Evolutionary conservation across 768 basidiomycete genomes (phyloP).

Genomic region (Leccinum incarnatum): DNA sequence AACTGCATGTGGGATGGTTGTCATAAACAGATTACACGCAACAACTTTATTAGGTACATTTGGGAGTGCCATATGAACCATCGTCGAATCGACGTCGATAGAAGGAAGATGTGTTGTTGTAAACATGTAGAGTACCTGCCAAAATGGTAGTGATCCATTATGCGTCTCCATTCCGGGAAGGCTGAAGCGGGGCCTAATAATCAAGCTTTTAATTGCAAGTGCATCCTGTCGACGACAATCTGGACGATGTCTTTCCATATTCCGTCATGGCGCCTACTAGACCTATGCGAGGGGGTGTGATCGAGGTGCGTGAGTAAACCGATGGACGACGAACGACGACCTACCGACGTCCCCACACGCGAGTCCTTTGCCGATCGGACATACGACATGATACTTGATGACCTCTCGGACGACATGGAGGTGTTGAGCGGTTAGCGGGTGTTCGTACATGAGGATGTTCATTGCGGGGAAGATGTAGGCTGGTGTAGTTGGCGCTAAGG

Average conservation of each 20-base stretch:
- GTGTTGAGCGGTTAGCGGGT: slow-evolving; percentile 87
- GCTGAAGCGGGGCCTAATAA: no score
- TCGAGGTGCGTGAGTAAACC: neutral
- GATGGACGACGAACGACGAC: slow-evolving; percentile 19
- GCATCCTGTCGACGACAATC: slow-evolving; percentile 61
- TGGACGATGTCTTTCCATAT: slow-evolving; percentile 82
- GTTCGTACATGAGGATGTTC: slow-evolving; percentile 98
- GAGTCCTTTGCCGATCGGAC: slow-evolving; percentile 83
- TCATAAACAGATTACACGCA: neutral
- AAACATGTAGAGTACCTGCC: no score
- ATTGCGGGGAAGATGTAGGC: slow-evolving; percentile 95
- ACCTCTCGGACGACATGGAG: slow-evolving; percentile 70
- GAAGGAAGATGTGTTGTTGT: no score
- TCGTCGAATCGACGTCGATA: neutral
- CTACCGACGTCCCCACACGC: slow-evolving; percentile 91
- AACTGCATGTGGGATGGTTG: neutral
- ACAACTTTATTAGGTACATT: neutral
- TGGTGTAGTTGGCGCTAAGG: slow-evolving; percentile 77
- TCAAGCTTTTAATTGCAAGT: slow-evolving; percentile 10
- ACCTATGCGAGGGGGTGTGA: slow-evolving; percentile 43
- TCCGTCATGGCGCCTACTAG: slow-evolving; percentile 90
- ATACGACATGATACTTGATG: slow-evolving; percentile 75
- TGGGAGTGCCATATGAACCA: neutral
- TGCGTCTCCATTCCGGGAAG: no score
- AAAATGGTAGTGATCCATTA: no score